phyloP scores from a whole-genome alignment of 1,284 basidiomycete species.

The Trichosporon sp. region DNA sequence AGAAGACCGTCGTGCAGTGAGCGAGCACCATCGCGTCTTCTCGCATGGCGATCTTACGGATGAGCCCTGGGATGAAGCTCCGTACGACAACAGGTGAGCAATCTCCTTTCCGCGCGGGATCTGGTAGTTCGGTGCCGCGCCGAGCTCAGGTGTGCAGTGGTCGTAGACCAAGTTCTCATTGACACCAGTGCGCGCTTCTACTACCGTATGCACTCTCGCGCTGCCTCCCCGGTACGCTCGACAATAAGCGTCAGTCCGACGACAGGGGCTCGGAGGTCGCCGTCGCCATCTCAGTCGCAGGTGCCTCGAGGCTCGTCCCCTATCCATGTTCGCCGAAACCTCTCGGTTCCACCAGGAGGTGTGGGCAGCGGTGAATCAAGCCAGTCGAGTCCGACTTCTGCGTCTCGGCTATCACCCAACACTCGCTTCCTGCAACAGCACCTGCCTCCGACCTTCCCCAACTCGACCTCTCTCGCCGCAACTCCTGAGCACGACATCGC shows the following conservation, averaged over 20 bases:
- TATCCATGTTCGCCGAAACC: slow-evolving; percentile 35
- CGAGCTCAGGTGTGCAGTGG: neutral
- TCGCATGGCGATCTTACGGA: slow-evolving; percentile 21
- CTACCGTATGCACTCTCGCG: slow-evolving; percentile 43
- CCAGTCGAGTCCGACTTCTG: slow-evolving; percentile 31
- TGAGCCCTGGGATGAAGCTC: slow-evolving; percentile 29
- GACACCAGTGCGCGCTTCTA: slow-evolving; percentile 53
- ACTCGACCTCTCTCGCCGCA: neutral
- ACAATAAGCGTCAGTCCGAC: slow-evolving; percentile 16
- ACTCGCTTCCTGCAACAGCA: slow-evolving; percentile 52
- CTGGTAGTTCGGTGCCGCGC: neutral
- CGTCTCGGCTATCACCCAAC: slow-evolving; percentile 47
- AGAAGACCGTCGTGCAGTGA: slow-evolving; percentile 16
- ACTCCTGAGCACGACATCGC: slow-evolving; percentile 12
- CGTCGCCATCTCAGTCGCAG: slow-evolving; percentile 25
- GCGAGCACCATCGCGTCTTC: slow-evolving; percentile 5
- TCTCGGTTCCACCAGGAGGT: slow-evolving; percentile 35
- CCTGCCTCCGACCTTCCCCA: slow-evolving; percentile 49
- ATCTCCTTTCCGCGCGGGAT: neutral
- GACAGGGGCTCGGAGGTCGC: slow-evolving; percentile 22
- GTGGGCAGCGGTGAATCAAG: slow-evolving; percentile 23
- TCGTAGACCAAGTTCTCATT: slow-evolving; percentile 1
- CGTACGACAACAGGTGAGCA: slow-evolving; percentile 53
- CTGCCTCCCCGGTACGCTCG: slow-evolving; percentile 45
- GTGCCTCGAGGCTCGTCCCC: slow-evolving; percentile 29